These are phyloP conservation scores for Beauveria caledonica DNA, from an alignment of 2,329 filamentous ascomycete genomes.

Conservation along the genomic window DNA sequence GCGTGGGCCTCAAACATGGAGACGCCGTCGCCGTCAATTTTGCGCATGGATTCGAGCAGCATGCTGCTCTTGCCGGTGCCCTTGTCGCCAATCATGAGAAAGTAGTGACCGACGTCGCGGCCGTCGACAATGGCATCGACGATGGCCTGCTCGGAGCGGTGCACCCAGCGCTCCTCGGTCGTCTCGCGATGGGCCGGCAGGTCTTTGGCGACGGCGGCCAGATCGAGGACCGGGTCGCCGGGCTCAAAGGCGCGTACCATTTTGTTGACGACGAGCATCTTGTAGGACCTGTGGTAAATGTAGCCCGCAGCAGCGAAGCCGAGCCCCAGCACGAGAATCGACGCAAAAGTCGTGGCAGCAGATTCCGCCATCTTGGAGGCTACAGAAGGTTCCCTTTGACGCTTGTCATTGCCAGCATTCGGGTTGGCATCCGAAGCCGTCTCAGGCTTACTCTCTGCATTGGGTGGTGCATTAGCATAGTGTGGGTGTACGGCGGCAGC, in stretches of 20 bases:
- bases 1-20: slow-evolving; percentile 96
- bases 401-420: not conserved
- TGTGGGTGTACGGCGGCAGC: not conserved
- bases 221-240: slow-evolving; percentile 79
- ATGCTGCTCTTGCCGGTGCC: slow-evolving; percentile 95
- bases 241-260: slow-evolving; percentile 88
- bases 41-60: slow-evolving; percentile 90
- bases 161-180: slow-evolving; percentile 57
- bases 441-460: not conserved
- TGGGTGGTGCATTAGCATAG: not conserved
- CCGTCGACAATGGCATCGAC: slow-evolving; percentile 82
- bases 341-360: slow-evolving; percentile 67
- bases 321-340: slow-evolving; percentile 61
- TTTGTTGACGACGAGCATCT: slow-evolving; percentile 81
- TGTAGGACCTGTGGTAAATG: slow-evolving; percentile 77
- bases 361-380: slow-evolving; percentile 61
- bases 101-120: slow-evolving; percentile 69
- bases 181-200: slow-evolving; percentile 35
- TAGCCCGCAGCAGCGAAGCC: slow-evolving; percentile 62
- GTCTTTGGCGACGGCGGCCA: slow-evolving; percentile 60
- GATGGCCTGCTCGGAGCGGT: slow-evolving; percentile 69
- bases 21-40: slow-evolving; percentile 78
- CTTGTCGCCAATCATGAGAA: slow-evolving; percentile 88
- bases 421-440: not conserved
- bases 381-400: slow-evolving; percentile 28